phyloP scores from a whole-genome alignment of 805 yeast genomes.

The Candida verbasci region DNA sequence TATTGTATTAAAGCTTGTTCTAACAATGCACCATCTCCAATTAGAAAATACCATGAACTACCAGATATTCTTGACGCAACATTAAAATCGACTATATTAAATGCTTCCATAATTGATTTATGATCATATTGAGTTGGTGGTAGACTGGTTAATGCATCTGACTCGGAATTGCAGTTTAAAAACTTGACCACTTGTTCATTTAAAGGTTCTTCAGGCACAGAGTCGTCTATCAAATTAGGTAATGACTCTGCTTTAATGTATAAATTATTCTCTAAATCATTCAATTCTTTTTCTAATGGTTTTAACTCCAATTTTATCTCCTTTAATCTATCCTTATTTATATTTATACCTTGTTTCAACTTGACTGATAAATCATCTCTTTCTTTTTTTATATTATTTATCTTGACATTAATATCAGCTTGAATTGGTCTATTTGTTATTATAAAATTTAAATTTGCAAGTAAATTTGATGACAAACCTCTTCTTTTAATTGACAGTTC shows the following conservation, averaged over 20 bases:
- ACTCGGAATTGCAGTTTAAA: slow-evolving; percentile 44
- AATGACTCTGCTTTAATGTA: slow-evolving; percentile 41
- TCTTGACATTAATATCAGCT: slow-evolving; percentile 15
- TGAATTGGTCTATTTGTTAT: slow-evolving; percentile 21
- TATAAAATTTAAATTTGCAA: slow-evolving; percentile 21
- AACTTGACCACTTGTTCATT: slow-evolving; percentile 45
- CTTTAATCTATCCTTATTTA: slow-evolving; percentile 14
- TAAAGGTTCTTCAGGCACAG: slow-evolving; percentile 36
- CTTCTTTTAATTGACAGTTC: slow-evolving; percentile 26
- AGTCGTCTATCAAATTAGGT: slow-evolving; percentile 58
- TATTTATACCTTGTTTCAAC: slow-evolving; percentile 14
- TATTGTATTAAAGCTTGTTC: slow-evolving; percentile 89
- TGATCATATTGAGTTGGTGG: slow-evolving; percentile 47
- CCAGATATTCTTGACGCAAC: slow-evolving; percentile 77
- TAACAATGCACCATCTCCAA: slow-evolving; percentile 79
- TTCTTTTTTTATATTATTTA: slow-evolving; percentile 24
- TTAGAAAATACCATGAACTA: slow-evolving; percentile 79
- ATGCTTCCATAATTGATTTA: slow-evolving; percentile 60
- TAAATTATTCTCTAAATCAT: slow-evolving; percentile 31
- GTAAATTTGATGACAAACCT: slow-evolving; percentile 14
- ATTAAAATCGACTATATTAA: slow-evolving; percentile 64
- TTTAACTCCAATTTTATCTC: slow-evolving; percentile 23
- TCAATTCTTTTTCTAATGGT: slow-evolving; percentile 20
- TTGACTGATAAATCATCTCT: slow-evolving; percentile 19
- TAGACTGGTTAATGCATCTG: slow-evolving; percentile 1